These are phyloP conservation scores for Cucurbita pepo DNA, from an alignment of 306 rosid species.

Conservation along the genomic window DNA sequence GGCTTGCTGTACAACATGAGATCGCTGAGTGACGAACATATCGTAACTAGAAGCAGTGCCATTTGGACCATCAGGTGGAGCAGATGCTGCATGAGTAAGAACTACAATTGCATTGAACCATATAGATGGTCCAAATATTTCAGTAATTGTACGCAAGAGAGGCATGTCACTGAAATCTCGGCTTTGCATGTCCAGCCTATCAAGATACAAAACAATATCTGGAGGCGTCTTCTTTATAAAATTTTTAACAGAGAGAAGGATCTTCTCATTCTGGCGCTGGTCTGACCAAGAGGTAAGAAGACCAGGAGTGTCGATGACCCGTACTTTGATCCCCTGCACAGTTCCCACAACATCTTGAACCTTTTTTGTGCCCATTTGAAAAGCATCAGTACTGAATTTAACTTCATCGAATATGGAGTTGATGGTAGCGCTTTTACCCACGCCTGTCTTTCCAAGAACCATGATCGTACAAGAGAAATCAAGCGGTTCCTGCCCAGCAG, in stretches of 20 bases:
- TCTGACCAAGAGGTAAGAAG: conserved; percentile 84
- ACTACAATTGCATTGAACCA: conserved; percentile 99
- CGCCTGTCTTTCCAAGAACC: conserved; percentile 97
- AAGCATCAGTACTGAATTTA: conserved; percentile 80
- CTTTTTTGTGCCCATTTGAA: conserved; percentile 74
- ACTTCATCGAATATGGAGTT: conserved; percentile 91
- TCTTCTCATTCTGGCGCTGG: conserved; percentile 81
- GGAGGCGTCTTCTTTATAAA: conserved; percentile 90
- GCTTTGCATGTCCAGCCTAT: conserved; percentile 89
- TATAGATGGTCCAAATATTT: conserved; percentile 80
- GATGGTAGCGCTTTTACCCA: conserved; percentile 95
- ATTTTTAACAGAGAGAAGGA: conserved; percentile 56
- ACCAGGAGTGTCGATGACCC: conserved; percentile 94
- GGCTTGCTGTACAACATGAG: conserved; percentile 97
- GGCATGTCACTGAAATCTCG: conserved; percentile 97
- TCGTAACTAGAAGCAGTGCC: conserved; percentile 87
- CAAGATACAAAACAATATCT: conserved; percentile 87
- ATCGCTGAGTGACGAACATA: conserved; percentile 90
- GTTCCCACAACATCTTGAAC: conserved; percentile 97
- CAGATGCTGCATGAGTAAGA: conserved; percentile 92
- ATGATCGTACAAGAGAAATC: conserved; percentile 93
- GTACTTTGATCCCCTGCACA: conserved; percentile 87
- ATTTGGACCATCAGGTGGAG: conserved; percentile 97
- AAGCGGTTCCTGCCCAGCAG: conserved; percentile 82
- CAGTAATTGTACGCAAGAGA: conserved; percentile 74